Percentiles rank a stretch among this genome's conserved stretches.
Evolutionary conservation across 2,329 filamentous ascomycete genomes (phyloP).

Genomic region (Acarospora socialis): DNA sequence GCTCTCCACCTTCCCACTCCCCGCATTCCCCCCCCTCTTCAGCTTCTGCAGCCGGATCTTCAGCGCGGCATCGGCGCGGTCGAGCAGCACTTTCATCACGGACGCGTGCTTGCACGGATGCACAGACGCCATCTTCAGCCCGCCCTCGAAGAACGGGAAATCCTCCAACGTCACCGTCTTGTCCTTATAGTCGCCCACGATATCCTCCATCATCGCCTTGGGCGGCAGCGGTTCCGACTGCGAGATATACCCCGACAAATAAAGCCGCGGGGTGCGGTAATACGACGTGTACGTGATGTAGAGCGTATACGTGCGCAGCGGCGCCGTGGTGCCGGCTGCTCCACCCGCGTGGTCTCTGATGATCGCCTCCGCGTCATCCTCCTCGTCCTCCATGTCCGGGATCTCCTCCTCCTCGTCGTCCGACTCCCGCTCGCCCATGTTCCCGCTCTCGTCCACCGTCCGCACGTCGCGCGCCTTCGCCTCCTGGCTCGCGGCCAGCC

Average conservation of each 20-base stretch:
- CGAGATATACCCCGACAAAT: conserved; percentile 77
- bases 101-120: conserved; percentile 95
- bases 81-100: conserved; percentile 95
- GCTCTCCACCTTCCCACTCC: conserved; percentile 32
- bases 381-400: conserved; percentile 96
- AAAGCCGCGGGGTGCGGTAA: conserved; percentile 89
- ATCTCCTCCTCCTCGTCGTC: conserved; percentile 65
- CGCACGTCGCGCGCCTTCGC: conserved; percentile 66
- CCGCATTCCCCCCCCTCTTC: conserved; percentile 43
- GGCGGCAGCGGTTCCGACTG: conserved; percentile 70
- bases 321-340: conserved; percentile 39
- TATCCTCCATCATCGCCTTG: conserved; percentile 87
- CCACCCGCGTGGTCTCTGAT: conserved; percentile 55
- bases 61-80: conserved; percentile 84
- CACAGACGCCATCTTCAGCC: conserved; percentile 89
- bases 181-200: conserved; percentile 86
- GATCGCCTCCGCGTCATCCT: conserved; percentile 86
- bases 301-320: conserved; percentile 84
- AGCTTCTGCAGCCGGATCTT: conserved; percentile 79
- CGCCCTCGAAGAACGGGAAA: conserved; percentile 85
- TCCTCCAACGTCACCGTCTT: conserved; percentile 98
- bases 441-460: conserved; percentile 79
- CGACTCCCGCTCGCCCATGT: conserved; percentile 59
- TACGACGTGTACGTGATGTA: conserved; percentile 98
- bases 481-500: conserved; percentile 59